Conservation (phyloP, 257 asterid genomes). For the Striga asiatica region DNA sequence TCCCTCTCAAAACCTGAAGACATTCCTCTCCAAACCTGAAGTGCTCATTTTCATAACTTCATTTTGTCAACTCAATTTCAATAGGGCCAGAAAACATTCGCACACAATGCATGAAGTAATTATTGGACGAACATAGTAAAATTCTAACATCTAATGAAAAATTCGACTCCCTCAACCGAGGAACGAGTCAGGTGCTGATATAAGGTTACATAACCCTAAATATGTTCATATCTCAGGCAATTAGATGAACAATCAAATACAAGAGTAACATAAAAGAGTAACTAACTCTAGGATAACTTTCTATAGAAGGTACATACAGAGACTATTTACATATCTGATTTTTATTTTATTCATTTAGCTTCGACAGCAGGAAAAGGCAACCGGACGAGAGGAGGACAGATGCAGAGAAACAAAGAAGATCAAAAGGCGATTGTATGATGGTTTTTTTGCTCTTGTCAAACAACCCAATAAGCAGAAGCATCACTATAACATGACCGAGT, state of each 20-base stretch:
- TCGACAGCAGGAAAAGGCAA: constrained; percentile 71
- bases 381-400: constrained; percentile 68
- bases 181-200: no score
- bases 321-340: not conserved
- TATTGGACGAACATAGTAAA: no score
- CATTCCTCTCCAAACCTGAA: no score
- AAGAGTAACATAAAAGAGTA: not conserved
- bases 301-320: not conserved
- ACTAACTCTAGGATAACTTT: not conserved
- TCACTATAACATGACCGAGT: constrained; percentile 87
- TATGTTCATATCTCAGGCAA: no score
- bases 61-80: no score
- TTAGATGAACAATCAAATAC: not conserved
- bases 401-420: constrained; percentile 83
- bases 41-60: no score
- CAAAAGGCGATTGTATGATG: constrained; percentile 51
- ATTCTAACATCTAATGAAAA: no score
- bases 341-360: constrained; percentile 28
- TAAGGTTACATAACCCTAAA: no score
- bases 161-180: no score
- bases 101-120: no score
- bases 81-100: no score
- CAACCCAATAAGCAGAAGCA: constrained; percentile 83
- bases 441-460: constrained; percentile 91
- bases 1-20: no score